phyloP scores from a whole-genome alignment of 331 rosid species.

The Rosa hybrid region DNA sequence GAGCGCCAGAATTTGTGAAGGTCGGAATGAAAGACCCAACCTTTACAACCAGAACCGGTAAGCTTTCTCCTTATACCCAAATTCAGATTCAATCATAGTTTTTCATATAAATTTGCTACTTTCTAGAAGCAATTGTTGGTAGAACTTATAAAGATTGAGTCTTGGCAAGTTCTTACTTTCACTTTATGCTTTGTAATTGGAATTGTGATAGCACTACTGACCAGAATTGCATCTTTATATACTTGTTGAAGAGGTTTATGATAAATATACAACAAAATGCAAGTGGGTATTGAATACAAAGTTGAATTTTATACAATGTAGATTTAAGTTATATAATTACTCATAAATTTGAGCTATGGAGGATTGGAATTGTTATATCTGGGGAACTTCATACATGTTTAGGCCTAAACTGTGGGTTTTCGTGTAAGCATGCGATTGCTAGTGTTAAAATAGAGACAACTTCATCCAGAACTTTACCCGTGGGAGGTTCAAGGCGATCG shows the following conservation, averaged over 20 bases:
- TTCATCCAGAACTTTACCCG: slow-evolving; percentile 6
- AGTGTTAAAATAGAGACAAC: slow-evolving; percentile 17
- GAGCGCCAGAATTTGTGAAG: not conserved
- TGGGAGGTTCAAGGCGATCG: slow-evolving; percentile 29
- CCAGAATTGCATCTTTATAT: not conserved
- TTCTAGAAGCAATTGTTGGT: not conserved
- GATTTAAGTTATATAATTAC: not conserved
- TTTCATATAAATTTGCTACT: not conserved
- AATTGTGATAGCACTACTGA: not conserved
- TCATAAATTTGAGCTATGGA: not conserved
- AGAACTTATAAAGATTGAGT: not conserved
- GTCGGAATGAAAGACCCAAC: not conserved
- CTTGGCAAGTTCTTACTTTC: not conserved
- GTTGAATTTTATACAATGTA: not conserved
- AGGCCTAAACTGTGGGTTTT: slow-evolving; percentile 32
- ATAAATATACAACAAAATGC: too few species aligned
- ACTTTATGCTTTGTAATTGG: not conserved
- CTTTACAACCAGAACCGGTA: not conserved
- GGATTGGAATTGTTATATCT: not conserved
- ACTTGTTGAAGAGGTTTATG: not conserved
- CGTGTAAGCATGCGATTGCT: slow-evolving; percentile 22
- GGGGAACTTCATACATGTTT: slow-evolving; percentile 33
- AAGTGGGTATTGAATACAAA: not conserved
- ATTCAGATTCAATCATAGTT: not conserved
- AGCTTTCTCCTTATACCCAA: not conserved